Evolutionary conservation across 257 asterid genomes (phyloP).

Genomic region (Nicotiana sylvestris): DNA sequence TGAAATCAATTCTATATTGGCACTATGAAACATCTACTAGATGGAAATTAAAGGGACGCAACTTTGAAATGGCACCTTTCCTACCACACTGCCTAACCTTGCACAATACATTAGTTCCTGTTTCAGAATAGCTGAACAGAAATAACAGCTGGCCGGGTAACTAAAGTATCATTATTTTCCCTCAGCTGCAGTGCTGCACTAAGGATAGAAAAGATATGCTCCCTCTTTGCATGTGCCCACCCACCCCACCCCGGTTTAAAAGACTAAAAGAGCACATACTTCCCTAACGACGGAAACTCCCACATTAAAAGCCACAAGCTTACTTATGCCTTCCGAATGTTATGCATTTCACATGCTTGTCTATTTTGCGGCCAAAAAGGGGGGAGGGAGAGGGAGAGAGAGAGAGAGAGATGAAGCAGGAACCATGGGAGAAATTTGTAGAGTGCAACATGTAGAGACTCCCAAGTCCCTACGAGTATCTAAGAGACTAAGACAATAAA

Average conservation of each 20-base stretch:
- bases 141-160: neutral
- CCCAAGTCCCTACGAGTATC: neutral
- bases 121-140: neutral
- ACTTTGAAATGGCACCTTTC: neutral
- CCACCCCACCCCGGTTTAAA: neutral
- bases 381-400: no score
- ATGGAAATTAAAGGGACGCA: neutral
- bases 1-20: neutral
- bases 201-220: neutral
- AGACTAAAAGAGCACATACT: neutral
- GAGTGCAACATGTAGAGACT: neutral
- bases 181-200: neutral
- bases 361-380: neutral
- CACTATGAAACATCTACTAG: neutral
- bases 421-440: neutral
- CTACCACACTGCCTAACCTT: neutral
- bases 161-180: neutral
- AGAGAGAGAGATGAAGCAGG: neutral
- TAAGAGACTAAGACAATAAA: neutral
- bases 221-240: neutral
- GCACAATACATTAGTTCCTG: neutral
- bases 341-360: neutral
- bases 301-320: neutral
- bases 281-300: neutral
- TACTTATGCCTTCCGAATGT: neutral